Evolutionary conservation across 352 stramenopile species (phyloP).

Genomic region (Globisporangium viniferum): DNA sequence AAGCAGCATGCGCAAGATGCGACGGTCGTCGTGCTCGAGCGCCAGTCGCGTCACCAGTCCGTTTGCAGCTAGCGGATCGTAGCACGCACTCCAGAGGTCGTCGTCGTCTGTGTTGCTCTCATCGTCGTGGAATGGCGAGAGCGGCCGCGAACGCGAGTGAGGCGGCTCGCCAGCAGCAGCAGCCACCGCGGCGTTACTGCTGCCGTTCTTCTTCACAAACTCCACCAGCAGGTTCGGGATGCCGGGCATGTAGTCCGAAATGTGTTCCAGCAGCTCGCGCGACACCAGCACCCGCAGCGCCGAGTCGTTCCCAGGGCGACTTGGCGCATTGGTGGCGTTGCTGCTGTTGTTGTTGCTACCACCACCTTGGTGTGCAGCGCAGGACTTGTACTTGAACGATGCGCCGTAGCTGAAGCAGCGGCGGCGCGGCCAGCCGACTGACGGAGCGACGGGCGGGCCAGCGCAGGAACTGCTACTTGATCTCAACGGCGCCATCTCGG

Average conservation of each 20-base stretch:
- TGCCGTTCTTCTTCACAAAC: constrained; percentile 1
- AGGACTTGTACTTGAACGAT: neutral
- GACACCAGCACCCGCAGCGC: constrained; percentile 1
- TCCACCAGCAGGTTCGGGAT: constrained; percentile 1
- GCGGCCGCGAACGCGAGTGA: neutral
- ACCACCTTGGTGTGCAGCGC: neutral
- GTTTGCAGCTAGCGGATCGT: constrained; percentile 2
- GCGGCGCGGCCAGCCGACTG: neutral
- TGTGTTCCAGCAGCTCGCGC: constrained; percentile 1
- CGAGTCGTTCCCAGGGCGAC: neutral
- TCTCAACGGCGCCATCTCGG: constrained; percentile 4
- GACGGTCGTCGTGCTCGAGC: neutral
- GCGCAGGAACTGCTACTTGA: neutral
- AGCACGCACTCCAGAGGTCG: constrained; percentile 3
- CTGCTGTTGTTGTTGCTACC: neutral
- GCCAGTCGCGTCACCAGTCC: constrained; percentile 1
- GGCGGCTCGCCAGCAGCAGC: neutral
- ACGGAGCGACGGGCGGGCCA: neutral
- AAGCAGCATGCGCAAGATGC: constrained; percentile 3
- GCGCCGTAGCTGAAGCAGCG: neutral
- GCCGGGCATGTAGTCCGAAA: constrained; percentile 4
- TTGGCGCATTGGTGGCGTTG: neutral
- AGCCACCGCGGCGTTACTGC: neutral
- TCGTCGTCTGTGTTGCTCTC: neutral
- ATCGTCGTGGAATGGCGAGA: constrained; percentile 2